Evolutionary conservation across 2,329 filamentous ascomycete species (phyloP).

Genomic region (Calonectria naviculata): DNA sequence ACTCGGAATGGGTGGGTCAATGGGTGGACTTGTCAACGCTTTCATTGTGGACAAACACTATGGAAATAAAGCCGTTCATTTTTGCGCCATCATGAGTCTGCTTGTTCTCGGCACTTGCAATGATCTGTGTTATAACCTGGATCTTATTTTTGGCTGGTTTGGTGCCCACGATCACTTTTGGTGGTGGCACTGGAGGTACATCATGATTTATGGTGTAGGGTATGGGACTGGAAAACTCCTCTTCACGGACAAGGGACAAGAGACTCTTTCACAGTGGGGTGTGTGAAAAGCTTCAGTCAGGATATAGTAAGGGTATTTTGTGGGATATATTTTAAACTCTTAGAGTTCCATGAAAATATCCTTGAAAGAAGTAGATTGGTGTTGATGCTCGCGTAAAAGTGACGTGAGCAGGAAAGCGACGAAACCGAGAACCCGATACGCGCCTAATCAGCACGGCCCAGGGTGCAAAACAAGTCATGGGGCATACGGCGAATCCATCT

Average conservation of each 20-base stretch:
- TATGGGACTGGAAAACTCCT: slow-evolving; percentile 11
- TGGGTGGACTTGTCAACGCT: slow-evolving; percentile 9
- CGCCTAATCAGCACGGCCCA: not conserved
- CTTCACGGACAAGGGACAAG: slow-evolving; percentile 5
- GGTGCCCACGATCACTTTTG: slow-evolving; percentile 20
- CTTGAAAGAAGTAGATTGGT: too few species aligned
- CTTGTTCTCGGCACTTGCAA: slow-evolving; percentile 18
- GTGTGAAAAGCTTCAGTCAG: too few species aligned
- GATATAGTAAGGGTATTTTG: too few species aligned
- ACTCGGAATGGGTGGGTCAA: slow-evolving; percentile 12
- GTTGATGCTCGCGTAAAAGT: too few species aligned
- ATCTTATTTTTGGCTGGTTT: slow-evolving; percentile 23
- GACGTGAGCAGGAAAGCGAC: too few species aligned
- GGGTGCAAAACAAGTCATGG: not conserved
- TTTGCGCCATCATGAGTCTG: slow-evolving; percentile 12
- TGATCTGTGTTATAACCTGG: slow-evolving; percentile 19
- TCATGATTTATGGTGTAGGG: slow-evolving; percentile 15
- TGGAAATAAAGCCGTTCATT: slow-evolving; percentile 10
- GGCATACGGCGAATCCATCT: too few species aligned
- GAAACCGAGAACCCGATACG: not conserved
- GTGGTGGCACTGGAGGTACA: slow-evolving; percentile 25
- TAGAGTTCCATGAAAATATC: too few species aligned
- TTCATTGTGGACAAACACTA: slow-evolving; percentile 16
- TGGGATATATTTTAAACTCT: too few species aligned
- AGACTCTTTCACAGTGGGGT: not conserved